Evolutionary conservation across 768 basidiomycete genomes (phyloP).

Genomic region (Trametes cubensis): DNA sequence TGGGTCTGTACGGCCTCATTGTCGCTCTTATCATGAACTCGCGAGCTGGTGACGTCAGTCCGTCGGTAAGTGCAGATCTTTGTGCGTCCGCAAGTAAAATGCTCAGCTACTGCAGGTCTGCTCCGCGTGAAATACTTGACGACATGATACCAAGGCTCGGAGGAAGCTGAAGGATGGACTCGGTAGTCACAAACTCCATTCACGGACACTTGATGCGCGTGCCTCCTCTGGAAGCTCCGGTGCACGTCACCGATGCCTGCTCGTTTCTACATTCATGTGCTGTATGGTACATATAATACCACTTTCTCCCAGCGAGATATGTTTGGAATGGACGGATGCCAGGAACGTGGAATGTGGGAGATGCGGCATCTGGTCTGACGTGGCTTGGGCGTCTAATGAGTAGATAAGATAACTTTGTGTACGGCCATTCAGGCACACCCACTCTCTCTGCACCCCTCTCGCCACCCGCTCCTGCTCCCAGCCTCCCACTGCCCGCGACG

Average conservation of each 20-base stretch:
- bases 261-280: slow-evolving; percentile 28
- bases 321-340: slow-evolving; percentile 4
- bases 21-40: slow-evolving; percentile 90
- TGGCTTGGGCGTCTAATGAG: neutral
- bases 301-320: slow-evolving; percentile 22
- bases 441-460: neutral
- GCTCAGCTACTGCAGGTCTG: slow-evolving; percentile 18
- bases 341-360: slow-evolving; percentile 8
- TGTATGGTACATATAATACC: slow-evolving; percentile 31
- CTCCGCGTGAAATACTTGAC: slow-evolving; percentile 12
- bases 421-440: neutral
- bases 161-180: slow-evolving; percentile 10
- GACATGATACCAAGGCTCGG: neutral
- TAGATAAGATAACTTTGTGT: slow-evolving; percentile 9
- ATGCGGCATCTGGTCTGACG: slow-evolving; percentile 6
- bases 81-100: neutral
- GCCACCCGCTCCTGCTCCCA: slow-evolving; percentile 5
- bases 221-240: slow-evolving; percentile 10
- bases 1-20: slow-evolving; percentile 92
- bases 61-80: slow-evolving; percentile 23
- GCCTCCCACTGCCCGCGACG: slow-evolving; percentile 13
- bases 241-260: slow-evolving; percentile 12
- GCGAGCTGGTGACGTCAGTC: slow-evolving; percentile 20
- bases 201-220: slow-evolving; percentile 12
- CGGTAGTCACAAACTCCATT: slow-evolving; percentile 1